phyloP scores from a whole-genome alignment of 2,329 filamentous ascomycete species.

The Cadophora gregata region DNA sequence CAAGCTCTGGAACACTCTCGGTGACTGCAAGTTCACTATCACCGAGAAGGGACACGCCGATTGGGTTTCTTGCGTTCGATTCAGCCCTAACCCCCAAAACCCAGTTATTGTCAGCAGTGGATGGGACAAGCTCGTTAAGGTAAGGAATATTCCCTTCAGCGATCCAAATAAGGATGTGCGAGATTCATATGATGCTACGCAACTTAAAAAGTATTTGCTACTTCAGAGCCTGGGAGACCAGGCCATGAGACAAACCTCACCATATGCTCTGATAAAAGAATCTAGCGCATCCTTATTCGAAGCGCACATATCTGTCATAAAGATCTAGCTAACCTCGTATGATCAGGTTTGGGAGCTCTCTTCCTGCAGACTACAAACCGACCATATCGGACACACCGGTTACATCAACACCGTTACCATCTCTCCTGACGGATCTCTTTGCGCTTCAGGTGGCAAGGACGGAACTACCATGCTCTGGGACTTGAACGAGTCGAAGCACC shows the following conservation, averaged over 20 bases:
- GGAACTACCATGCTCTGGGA: conserved; percentile 99
- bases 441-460: conserved; percentile 99
- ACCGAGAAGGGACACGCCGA: conserved; percentile 99
- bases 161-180: conserved; percentile 35
- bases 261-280: conserved; percentile 73
- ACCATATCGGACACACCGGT: conserved; percentile 99
- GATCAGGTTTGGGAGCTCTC: conserved; percentile 97
- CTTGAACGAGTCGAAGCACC: conserved; percentile 99
- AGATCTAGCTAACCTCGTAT: conserved; percentile 32
- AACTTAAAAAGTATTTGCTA: conserved; percentile 98
- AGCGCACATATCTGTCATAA: conserved; percentile 18
- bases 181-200: conserved; percentile 86
- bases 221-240: conserved; percentile 89
- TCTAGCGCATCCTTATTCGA: conserved; percentile 33
- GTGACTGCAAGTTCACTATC: conserved; percentile 99
- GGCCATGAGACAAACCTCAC: conserved; percentile 99
- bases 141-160: conserved; percentile 58
- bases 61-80: conserved; percentile 99
- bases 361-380: conserved; percentile 99
- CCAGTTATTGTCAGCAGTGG: conserved; percentile 98
- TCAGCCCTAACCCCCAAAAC: conserved; percentile 99
- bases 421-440: conserved; percentile 98
- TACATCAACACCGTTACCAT: conserved; percentile 99
- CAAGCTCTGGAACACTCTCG: conserved; percentile 99
- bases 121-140: conserved; percentile 99